A percentile compares a stretch with the other conserved stretches of the same genome.
Conservation (phyloP, 1,139 yeast genomes). For the Hyphopichia khmerensis region DNA sequence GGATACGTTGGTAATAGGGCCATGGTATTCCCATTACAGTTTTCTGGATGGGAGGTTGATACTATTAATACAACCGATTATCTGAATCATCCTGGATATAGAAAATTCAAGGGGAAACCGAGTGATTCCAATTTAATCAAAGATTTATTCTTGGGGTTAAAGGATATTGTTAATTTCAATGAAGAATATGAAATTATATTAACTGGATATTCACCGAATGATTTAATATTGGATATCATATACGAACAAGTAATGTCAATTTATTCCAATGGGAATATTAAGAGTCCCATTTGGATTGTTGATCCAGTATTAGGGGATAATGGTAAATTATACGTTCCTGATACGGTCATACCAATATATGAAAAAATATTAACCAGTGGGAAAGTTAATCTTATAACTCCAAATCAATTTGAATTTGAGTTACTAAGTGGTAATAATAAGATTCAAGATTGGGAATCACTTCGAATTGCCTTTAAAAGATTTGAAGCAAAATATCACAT, state of each 20-base stretch:
- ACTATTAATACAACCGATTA: slow-evolving; percentile 75
- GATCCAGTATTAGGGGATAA: slow-evolving; percentile 46
- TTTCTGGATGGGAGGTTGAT: slow-evolving; percentile 83
- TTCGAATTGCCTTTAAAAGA: slow-evolving; percentile 17
- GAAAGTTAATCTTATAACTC: slow-evolving; percentile 32
- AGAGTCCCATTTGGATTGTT: slow-evolving; percentile 28
- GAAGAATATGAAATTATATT: slow-evolving; percentile 57
- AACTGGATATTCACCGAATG: slow-evolving; percentile 73
- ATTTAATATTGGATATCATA: slow-evolving; percentile 48
- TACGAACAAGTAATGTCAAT: slow-evolving; percentile 33
- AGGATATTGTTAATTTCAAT: slow-evolving; percentile 20
- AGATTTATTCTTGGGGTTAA: slow-evolving; percentile 23
- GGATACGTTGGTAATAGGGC: slow-evolving; percentile 87
- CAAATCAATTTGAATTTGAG: slow-evolving; percentile 44
- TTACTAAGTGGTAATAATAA: slow-evolving; percentile 21
- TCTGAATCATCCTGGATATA: slow-evolving; percentile 84
- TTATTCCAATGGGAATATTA: slow-evolving; percentile 13
- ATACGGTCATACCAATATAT: slow-evolving; percentile 30
- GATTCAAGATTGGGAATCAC: slow-evolving; percentile 20
- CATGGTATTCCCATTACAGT: slow-evolving; percentile 76
- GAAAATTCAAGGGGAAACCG: slow-evolving; percentile 25
- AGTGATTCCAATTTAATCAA: slow-evolving; percentile 16
- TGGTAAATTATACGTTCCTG: slow-evolving; percentile 37
- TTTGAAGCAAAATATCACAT: slow-evolving; percentile 23
- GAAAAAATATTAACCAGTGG: slow-evolving; percentile 24